phyloP scores from a whole-genome alignment of 2,329 filamentous ascomycete species.

The Endocalyx cinctus region DNA sequence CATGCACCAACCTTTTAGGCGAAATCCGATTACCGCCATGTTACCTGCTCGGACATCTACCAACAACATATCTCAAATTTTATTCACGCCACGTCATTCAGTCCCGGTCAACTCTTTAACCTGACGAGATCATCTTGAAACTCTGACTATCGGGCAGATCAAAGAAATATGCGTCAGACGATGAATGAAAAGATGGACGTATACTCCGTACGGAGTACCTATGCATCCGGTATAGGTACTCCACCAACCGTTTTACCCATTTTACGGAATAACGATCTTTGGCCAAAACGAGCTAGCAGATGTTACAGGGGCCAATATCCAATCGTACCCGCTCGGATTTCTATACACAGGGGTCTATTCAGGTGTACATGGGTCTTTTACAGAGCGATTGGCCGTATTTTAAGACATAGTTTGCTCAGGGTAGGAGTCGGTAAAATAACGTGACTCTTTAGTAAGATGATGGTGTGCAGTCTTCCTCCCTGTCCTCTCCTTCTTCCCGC shows the following conservation, averaged over 20 bases:
- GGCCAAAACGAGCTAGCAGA: too few species aligned
- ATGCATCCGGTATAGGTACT: slow-evolving; percentile 9
- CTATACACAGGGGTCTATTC: slow-evolving; percentile 19
- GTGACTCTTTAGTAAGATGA: slow-evolving; percentile 21
- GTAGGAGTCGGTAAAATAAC: slow-evolving; percentile 23
- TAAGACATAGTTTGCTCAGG: slow-evolving; percentile 17
- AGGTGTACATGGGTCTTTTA: slow-evolving; percentile 25
- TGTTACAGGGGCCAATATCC: slow-evolving; percentile 17
- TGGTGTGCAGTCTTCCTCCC: slow-evolving; percentile 18
- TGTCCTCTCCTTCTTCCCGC: neutral
- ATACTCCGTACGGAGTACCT: slow-evolving; percentile 1
- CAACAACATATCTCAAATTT: neutral
- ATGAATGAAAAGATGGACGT: neutral
- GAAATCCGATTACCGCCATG: neutral
- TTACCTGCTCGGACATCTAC: neutral
- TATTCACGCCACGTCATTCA: neutral
- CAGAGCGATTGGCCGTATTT: slow-evolving; percentile 19
- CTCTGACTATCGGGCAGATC: too few species aligned
- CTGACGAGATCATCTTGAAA: too few species aligned
- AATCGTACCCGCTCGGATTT: slow-evolving; percentile 23
- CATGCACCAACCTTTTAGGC: neutral
- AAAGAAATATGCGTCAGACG: too few species aligned
- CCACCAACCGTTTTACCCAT: too few species aligned
- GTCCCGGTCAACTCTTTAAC: too few species aligned
- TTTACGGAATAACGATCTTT: slow-evolving; percentile 20